Percentiles rank a stretch among this genome's conserved stretches.
phyloP scores from a whole-genome alignment of 495 filamentous ascomycete genomes.

The Talaromyces stipitatus region DNA sequence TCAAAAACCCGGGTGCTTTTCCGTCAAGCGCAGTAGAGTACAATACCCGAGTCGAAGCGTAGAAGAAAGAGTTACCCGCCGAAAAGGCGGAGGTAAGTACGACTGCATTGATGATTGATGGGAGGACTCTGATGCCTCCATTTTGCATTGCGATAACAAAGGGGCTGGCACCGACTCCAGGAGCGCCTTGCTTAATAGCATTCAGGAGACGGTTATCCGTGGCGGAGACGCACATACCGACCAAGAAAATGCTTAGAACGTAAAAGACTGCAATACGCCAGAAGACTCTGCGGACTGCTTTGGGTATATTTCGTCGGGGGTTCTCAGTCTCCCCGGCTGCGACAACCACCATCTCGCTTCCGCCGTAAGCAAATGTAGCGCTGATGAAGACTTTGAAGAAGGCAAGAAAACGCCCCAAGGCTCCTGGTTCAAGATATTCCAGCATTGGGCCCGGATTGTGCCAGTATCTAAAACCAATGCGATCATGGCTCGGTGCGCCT shows the following conservation, averaged over 20 bases:
- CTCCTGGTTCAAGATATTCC: constrained; percentile 25
- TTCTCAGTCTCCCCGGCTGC: constrained; percentile 75
- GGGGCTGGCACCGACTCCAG: constrained; percentile 49
- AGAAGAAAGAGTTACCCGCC: constrained; percentile 71
- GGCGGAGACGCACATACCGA: constrained; percentile 47
- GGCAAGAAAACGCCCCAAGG: constrained; percentile 31
- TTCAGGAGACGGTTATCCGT: constrained; percentile 48
- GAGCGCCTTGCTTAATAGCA: constrained; percentile 29
- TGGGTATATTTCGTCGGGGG: constrained; percentile 68
- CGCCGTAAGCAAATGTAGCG: constrained; percentile 40
- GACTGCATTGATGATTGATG: constrained; percentile 69
- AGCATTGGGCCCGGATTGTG: constrained; percentile 60
- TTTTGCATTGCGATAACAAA: constrained; percentile 53
- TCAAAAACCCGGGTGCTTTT: constrained; percentile 57
- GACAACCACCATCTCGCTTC: constrained; percentile 61
- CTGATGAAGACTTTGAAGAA: constrained; percentile 34
- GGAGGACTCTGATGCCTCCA: constrained; percentile 57
- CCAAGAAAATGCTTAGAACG: constrained; percentile 45
- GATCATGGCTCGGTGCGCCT: constrained; percentile 55
- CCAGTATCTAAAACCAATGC: constrained; percentile 67
- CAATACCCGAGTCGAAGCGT: constrained; percentile 69
- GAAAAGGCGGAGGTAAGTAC: constrained; percentile 61
- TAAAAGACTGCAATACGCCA: constrained; percentile 87
- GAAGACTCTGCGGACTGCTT: constrained; percentile 73
- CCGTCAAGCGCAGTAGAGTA: constrained; percentile 60